Conservation (phyloP, 176 grass and related monocot genomes). For the Raddia distichophylla region DNA sequence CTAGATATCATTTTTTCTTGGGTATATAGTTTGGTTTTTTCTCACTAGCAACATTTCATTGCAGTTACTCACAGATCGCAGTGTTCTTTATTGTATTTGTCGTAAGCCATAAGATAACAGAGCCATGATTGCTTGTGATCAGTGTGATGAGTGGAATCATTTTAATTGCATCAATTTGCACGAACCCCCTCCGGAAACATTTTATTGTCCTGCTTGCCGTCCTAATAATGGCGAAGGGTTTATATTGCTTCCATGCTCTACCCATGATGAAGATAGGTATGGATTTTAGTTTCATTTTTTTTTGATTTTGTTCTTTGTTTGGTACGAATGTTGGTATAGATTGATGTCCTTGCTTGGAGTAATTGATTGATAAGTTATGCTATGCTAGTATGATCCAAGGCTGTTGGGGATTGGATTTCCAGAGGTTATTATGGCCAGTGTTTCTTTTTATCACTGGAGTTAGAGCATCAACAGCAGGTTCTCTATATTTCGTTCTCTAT, state of each 20-base stretch:
- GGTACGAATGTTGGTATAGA: neutral
- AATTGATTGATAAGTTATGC: neutral
- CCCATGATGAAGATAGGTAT: constrained; percentile 56
- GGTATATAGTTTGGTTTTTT: constrained; percentile 8
- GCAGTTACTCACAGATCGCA: constrained; percentile 75
- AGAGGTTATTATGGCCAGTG: neutral
- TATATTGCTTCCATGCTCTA: constrained; percentile 45
- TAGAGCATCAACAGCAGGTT: no score
- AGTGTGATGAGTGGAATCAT: constrained; percentile 94
- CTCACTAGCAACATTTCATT: constrained; percentile 24
- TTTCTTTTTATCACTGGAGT: neutral
- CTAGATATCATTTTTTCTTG: constrained; percentile 23
- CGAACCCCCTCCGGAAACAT: constrained; percentile 61
- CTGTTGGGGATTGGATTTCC: neutral
- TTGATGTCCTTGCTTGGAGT: neutral
- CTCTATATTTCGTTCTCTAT: no score
- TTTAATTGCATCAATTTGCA: constrained; percentile 86
- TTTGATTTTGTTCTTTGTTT: neutral
- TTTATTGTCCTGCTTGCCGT: constrained; percentile 71
- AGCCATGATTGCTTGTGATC: constrained; percentile 94
- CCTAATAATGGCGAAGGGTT: constrained; percentile 56
- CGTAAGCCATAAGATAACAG: constrained; percentile 76
- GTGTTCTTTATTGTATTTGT: constrained; percentile 91
- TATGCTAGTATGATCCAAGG: neutral
- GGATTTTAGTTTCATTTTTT: neutral